Evolutionary conservation across 192 early-diverging fungal genomes (phyloP).

Genomic region (Backusella psychrophila): DNA sequence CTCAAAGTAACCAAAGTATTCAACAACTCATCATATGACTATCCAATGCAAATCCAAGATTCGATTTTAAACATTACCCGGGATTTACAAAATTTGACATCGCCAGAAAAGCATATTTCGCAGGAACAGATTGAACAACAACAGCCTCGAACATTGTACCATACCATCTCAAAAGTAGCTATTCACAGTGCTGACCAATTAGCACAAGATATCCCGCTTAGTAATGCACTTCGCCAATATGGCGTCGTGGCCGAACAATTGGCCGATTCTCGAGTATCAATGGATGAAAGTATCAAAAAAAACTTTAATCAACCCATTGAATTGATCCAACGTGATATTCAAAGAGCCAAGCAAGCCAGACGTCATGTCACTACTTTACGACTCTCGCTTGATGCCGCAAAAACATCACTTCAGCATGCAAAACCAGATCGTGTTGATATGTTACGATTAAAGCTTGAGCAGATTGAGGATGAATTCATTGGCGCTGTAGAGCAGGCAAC

Average conservation of each 20-base stretch:
- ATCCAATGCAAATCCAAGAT: neutral
- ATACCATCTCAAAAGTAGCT: neutral
- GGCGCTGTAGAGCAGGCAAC: neutral
- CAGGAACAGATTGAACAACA: neutral
- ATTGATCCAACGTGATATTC: neutral
- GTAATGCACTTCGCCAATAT: neutral
- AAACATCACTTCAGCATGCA: neutral
- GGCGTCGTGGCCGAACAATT: neutral
- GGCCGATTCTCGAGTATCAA: neutral
- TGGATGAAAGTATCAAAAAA: neutral
- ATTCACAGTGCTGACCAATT: neutral
- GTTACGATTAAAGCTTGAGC: neutral
- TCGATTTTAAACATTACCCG: neutral
- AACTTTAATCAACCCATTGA: neutral
- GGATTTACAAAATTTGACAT: neutral
- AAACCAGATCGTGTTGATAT: neutral
- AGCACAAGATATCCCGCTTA: neutral
- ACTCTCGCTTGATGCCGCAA: neutral
- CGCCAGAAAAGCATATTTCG: neutral
- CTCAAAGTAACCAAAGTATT: conserved; percentile 1
- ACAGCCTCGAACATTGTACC: neutral
- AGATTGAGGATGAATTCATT: neutral
- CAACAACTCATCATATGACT: neutral
- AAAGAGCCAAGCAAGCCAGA: neutral
- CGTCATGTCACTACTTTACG: neutral